phyloP scores from a whole-genome alignment of 2,329 filamentous ascomycete species.

The Colletotrichum viniferum region DNA sequence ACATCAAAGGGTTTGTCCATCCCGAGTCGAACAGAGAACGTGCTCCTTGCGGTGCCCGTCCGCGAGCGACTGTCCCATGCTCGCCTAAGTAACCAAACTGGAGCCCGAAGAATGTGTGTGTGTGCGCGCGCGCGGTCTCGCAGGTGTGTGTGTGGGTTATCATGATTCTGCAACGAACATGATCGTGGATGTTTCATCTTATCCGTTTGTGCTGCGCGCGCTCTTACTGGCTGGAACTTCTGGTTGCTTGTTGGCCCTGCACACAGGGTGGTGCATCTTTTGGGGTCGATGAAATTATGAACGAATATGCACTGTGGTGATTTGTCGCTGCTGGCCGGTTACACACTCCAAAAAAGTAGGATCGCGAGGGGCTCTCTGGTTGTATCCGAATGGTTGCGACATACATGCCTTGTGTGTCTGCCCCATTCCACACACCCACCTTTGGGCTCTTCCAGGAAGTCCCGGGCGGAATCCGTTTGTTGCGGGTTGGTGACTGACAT shows the following conservation, averaged over 20 bases:
- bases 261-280: not conserved
- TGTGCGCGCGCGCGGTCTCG: not conserved
- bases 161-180: slow-evolving; percentile 23
- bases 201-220: slow-evolving; percentile 13
- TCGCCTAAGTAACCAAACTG: not conserved
- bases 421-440: not conserved
- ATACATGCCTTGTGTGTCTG: not conserved
- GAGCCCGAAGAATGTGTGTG: not conserved
- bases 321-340: not conserved
- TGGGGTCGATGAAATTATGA: not conserved
- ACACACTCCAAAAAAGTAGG: not conserved
- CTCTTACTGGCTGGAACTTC: not conserved
- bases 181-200: slow-evolving; percentile 20
- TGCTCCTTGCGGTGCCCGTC: not conserved
- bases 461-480: not conserved
- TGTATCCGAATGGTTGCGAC: not conserved
- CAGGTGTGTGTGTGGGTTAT: slow-evolving; percentile 16
- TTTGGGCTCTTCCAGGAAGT: not conserved
- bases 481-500: not conserved
- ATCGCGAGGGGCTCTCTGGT: not conserved
- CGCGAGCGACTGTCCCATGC: slow-evolving; percentile 19
- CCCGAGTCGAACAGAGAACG: slow-evolving; percentile 9
- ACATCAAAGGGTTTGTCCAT: slow-evolving; percentile 12
- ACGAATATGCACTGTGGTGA: not conserved
- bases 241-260: not conserved